These are phyloP conservation scores for Themeda triandra DNA, from an alignment of 176 grass and related monocot genomes.

Conservation along the genomic window DNA sequence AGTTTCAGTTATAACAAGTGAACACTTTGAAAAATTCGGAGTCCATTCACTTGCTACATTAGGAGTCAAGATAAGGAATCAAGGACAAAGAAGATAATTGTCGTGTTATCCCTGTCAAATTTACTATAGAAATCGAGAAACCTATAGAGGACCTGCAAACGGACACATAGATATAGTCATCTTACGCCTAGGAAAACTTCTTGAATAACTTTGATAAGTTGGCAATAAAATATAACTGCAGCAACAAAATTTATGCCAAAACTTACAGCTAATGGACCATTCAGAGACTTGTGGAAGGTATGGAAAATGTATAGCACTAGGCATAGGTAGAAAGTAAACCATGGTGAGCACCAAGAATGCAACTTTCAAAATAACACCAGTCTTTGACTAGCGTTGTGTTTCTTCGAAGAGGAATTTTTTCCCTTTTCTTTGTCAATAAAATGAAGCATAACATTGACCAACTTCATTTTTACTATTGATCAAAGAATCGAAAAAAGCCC, in stretches of 20 bases:
- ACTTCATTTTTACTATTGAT: no score
- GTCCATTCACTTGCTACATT: no score
- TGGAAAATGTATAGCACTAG: slow-evolving; percentile 60
- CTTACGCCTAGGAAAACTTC: slow-evolving; percentile 6
- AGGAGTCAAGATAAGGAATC: no score
- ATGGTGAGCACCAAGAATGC: slow-evolving; percentile 93
- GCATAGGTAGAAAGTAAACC: slow-evolving; percentile 95
- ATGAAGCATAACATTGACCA: not conserved
- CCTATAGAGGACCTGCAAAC: slow-evolving; percentile 76
- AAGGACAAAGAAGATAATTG: slow-evolving; percentile 62
- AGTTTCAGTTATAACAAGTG: no score
- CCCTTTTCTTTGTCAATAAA: slow-evolving; percentile 57
- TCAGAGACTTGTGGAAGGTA: slow-evolving; percentile 64
- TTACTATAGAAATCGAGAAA: slow-evolving; percentile 89
- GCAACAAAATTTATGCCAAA: not conserved
- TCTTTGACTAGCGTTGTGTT: slow-evolving; percentile 93
- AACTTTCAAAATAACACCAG: slow-evolving; percentile 97
- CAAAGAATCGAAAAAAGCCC: no score
- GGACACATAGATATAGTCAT: not conserved
- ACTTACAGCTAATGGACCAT: slow-evolving; percentile 23
- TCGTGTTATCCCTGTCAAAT: slow-evolving; percentile 87
- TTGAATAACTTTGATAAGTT: not conserved
- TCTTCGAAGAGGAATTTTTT: slow-evolving; percentile 65
- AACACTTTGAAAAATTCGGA: no score
- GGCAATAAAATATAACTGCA: not conserved